These are phyloP conservation scores for Wickerhamiella kazuoi DNA, from an alignment of 805 yeast species.

Conservation along the genomic window DNA sequence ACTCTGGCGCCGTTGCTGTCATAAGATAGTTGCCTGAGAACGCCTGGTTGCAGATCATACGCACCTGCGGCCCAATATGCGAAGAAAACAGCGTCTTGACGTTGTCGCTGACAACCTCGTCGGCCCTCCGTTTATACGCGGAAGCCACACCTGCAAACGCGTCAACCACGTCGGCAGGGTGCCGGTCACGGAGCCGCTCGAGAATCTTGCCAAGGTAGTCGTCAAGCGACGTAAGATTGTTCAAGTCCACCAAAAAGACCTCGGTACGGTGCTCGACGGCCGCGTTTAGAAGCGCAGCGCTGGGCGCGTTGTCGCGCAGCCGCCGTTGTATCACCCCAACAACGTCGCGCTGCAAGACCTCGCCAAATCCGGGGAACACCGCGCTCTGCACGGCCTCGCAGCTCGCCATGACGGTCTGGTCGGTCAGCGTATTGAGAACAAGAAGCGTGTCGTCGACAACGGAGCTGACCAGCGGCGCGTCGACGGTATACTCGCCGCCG, in stretches of 20 bases:
- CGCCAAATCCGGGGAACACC: constrained; percentile 36
- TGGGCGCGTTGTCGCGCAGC: constrained; percentile 19
- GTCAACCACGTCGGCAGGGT: constrained; percentile 14
- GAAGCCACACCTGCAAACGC: constrained; percentile 1
- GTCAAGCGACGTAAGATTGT: constrained; percentile 50
- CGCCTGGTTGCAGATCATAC: constrained; percentile 21
- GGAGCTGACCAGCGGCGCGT: constrained; percentile 48
- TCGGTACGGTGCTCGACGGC: constrained; percentile 14
- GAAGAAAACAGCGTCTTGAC: constrained; percentile 2
- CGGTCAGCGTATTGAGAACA: constrained; percentile 48
- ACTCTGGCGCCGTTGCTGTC: constrained; percentile 17
- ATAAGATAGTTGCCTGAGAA: constrained; percentile 26
- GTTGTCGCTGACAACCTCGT: constrained; percentile 28
- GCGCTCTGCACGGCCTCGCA: constrained; percentile 36
- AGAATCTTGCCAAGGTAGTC: constrained; percentile 36
- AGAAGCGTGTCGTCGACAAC: constrained; percentile 72
- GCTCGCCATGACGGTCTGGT: constrained; percentile 56
- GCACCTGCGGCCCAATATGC: constrained; percentile 20
- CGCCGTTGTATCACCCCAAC: constrained; percentile 36
- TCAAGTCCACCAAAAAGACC: constrained; percentile 51
- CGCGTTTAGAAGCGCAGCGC: constrained; percentile 20
- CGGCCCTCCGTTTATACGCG: constrained; percentile 19
- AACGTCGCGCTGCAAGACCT: constrained; percentile 47
- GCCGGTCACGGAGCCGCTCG: constrained; percentile 6
- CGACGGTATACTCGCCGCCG: constrained; percentile 26